phyloP scores from a whole-genome alignment of 2,329 filamentous ascomycete species.

The Botrytis aclada region DNA sequence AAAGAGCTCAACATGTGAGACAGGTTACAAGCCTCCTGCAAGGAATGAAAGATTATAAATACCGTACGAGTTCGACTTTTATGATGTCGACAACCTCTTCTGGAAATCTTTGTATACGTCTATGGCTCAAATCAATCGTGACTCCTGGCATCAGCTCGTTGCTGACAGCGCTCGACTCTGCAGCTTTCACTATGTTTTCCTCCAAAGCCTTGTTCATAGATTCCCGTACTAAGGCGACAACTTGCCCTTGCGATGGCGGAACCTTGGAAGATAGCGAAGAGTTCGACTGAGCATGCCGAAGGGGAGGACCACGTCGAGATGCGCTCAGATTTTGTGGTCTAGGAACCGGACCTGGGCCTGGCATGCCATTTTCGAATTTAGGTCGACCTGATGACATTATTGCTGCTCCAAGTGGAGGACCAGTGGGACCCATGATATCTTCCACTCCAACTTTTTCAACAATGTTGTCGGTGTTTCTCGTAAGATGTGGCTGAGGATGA shows the following conservation, averaged over 20 bases:
- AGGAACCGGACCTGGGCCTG: slow-evolving; percentile 38
- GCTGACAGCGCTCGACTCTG: slow-evolving; percentile 57
- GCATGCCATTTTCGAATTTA: slow-evolving; percentile 42
- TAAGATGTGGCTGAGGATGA: slow-evolving; percentile 15
- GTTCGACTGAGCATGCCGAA: slow-evolving; percentile 46
- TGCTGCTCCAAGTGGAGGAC: slow-evolving; percentile 37
- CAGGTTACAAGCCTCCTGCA: slow-evolving; percentile 7
- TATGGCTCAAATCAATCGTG: slow-evolving; percentile 75
- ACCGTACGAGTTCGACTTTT: slow-evolving; percentile 39
- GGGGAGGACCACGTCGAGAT: slow-evolving; percentile 26
- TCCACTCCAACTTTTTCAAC: slow-evolving; percentile 2
- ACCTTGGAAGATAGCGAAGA: slow-evolving; percentile 48
- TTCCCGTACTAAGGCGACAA: slow-evolving; percentile 62
- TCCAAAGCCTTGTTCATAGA: slow-evolving; percentile 65
- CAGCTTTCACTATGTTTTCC: slow-evolving; percentile 61
- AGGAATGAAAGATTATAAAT: slow-evolving; percentile 22
- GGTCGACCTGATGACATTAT: slow-evolving; percentile 40
- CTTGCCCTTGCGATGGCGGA: slow-evolving; percentile 58
- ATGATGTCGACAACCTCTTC: slow-evolving; percentile 41
- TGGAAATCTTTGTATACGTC: slow-evolving; percentile 57
- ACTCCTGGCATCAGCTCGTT: slow-evolving; percentile 62
- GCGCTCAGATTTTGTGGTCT: slow-evolving; percentile 43
- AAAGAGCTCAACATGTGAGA: background rate
- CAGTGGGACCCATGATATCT: slow-evolving; percentile 32
- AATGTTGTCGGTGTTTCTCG: slow-evolving; percentile 10